Evolutionary conservation across 2,329 filamentous ascomycete genomes (phyloP), one percentile per base, ranked within the genome.

Genomic region (Colletotrichum aenigma): DNA sequence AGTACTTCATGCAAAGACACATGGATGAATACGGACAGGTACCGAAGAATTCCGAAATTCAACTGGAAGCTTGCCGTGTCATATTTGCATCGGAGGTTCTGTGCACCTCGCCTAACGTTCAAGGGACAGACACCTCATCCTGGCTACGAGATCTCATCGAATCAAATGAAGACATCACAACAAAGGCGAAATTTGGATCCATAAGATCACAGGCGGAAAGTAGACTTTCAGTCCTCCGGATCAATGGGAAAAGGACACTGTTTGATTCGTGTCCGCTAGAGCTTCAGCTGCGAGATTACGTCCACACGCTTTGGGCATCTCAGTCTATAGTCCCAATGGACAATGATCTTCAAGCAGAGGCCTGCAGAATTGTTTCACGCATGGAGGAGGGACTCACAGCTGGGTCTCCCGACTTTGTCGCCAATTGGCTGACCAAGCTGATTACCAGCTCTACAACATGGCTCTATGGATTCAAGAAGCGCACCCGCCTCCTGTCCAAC

Each of bases 101-200:
- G 58, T 88, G 86, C 4, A 81, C 84, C 16, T 58, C n/a, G 16
- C 21, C 55, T 7, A 28, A 9, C 24, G 9, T 16, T 58, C 84
- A 84, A 28, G 83, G 82, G 2, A 83, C 82, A 2, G 83, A 84
- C 6, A 83, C 85, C 24, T 81, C 82, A 26, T 86, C 86, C 3
- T 93, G 91, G 91, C 86, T 93, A 67, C 88, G 89, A 76, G 91
- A 93, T 79, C 81, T 93, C 12, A 83, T 93, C 69, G 86, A 92
- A 84, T 87, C 86, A 30, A 85, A 86, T 2, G 86, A 87, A 1
- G 82, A 83, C 8, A 78, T 87, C 3, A 82, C 85, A 7, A 82
- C 84, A 48, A 84, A 84, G 72, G 90, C 89, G 12, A 86, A 86
- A 65, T 87, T 91, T 73, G 85, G 86, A 62, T 88, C 88, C 3